Evolutionary conservation across 768 basidiomycete species (phyloP), one percentile per base, ranked within the genome.

Genomic region (Boletus rufocinnamomeus): DNA sequence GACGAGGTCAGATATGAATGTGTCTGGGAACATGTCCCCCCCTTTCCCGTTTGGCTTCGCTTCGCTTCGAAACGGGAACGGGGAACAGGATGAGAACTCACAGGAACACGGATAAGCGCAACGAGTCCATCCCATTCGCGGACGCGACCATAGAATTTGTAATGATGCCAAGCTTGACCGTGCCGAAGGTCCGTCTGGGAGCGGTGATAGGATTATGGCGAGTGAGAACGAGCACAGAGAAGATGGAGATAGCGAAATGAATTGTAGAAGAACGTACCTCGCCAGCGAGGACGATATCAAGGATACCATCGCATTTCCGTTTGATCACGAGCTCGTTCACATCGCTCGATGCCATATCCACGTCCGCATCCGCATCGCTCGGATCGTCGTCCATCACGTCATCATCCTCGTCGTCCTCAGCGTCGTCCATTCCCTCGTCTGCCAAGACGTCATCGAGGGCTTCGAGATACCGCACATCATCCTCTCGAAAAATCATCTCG

Each of bases 211-310:
- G 2, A 21, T 48, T 23, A 49, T 17, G 28, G 44, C 3, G 25
- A 37, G 19, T 48, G 43, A 60, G 56, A 27, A 61, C 27, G 30
- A 28, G 25, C 6, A 37, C 6, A 3, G 10, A 28, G 56, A 16
- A 30, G 7, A 32, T 6, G 21, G 10, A 19, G n/a, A 21, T 2
- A 43, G 28, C 17, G 21, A 30, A 43, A 47, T 7, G 35, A 37
- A 25, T 14, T 13, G 28, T 6, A 11, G 32, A 57, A 44, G 46
- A 13, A 67, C 75, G 59, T 56, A 86, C 85, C 72, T 81, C 78
- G 53, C 87, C 88, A 14, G 81, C 82, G 60, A 89, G 69, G 32
- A 88, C 75, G 47, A 86, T 81, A 62, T 90, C 88, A 54, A 72
- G 72, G 6, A 88, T 77, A 1, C 88, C 87, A 34, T 74, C 68